These are phyloP conservation scores for Kodamaea jinghongensis DNA, from an alignment of 805 yeast species.

Conservation along the genomic window DNA sequence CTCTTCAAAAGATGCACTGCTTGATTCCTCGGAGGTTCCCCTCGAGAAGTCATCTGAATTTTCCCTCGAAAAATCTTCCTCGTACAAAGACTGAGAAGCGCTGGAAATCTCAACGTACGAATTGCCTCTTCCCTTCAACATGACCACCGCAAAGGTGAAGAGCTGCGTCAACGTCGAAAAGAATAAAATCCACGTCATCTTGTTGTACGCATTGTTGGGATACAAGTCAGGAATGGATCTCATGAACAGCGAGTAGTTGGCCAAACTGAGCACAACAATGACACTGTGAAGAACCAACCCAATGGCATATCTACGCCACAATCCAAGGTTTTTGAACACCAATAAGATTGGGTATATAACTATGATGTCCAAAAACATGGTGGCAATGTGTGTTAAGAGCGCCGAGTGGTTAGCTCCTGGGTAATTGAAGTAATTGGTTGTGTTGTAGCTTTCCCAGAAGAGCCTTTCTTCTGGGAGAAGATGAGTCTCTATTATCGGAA, in stretches of 20 bases:
- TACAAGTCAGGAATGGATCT: conserved; percentile 61
- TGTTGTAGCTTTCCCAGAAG: conserved; percentile 78
- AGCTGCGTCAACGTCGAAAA: conserved; percentile 54
- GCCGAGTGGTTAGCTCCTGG: conserved; percentile 49
- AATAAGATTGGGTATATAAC: conserved; percentile 67
- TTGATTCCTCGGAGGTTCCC: conserved; percentile 5
- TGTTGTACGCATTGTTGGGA: conserved; percentile 71
- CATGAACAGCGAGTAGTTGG: conserved; percentile 56
- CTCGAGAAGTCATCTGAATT: conserved; percentile 3
- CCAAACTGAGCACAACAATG: conserved; percentile 47
- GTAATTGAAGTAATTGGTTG: conserved; percentile 60
- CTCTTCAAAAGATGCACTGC: conserved; percentile 1
- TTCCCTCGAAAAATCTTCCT: background rate
- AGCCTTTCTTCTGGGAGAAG: conserved; percentile 68
- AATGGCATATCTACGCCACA: conserved; percentile 31
- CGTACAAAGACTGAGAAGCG: conserved; percentile 2
- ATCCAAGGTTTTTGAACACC: conserved; percentile 57
- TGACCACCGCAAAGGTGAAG: conserved; percentile 38
- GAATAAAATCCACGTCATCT: conserved; percentile 61
- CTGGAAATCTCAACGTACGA: conserved; percentile 3
- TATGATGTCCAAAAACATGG: conserved; percentile 44
- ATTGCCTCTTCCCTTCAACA: conserved; percentile 41
- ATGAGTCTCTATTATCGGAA: conserved; percentile 66
- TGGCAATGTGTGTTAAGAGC: conserved; percentile 52
- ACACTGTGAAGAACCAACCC: conserved; percentile 40